phyloP scores from a whole-genome alignment of 345 rosid genomes.

The Salix arbutifolia region DNA sequence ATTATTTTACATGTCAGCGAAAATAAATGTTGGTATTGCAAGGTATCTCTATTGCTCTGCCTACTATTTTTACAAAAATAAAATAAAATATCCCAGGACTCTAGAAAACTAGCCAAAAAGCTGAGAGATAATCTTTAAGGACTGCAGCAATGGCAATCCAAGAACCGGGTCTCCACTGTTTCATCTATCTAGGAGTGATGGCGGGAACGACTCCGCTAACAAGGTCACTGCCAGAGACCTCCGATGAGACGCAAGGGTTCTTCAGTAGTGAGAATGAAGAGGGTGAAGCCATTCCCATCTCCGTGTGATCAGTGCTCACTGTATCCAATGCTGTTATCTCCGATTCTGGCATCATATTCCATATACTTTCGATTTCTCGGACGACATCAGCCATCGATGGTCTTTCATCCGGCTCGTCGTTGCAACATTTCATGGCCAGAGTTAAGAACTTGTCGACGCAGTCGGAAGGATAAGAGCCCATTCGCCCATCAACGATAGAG shows the following conservation, averaged over 20 bases:
- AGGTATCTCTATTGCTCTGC: background rate
- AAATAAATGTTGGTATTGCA: background rate
- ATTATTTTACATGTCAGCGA: background rate
- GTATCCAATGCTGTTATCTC: constrained; percentile 24
- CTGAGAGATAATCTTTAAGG: too few relatives aligned
- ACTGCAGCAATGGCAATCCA: too few relatives aligned
- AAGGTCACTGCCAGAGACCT: constrained; percentile 86
- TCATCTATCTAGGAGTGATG: constrained; percentile 55
- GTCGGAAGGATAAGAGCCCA: constrained; percentile 92
- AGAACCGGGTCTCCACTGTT: too few relatives aligned
- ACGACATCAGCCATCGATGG: constrained; percentile 93
- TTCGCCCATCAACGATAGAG: constrained; percentile 70
- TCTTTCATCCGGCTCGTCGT: constrained; percentile 65
- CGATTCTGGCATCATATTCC: constrained; percentile 56
- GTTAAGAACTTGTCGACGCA: constrained; percentile 71
- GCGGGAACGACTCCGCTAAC: constrained; percentile 72
- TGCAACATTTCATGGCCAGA: constrained; percentile 71
- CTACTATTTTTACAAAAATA: background rate
- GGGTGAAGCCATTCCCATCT: constrained; percentile 22
- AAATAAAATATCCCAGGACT: background rate
- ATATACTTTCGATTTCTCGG: constrained; percentile 72
- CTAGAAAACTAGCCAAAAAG: background rate
- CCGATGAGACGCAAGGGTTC: constrained; percentile 57
- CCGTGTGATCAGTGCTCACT: constrained; percentile 1
- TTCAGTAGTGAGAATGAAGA: constrained; percentile 43